Percentiles rank a stretch among this genome's conserved stretches.
These are phyloP conservation scores for Erodium texanum DNA, from an alignment of 441 rosid genomes.

Conservation along the genomic window DNA sequence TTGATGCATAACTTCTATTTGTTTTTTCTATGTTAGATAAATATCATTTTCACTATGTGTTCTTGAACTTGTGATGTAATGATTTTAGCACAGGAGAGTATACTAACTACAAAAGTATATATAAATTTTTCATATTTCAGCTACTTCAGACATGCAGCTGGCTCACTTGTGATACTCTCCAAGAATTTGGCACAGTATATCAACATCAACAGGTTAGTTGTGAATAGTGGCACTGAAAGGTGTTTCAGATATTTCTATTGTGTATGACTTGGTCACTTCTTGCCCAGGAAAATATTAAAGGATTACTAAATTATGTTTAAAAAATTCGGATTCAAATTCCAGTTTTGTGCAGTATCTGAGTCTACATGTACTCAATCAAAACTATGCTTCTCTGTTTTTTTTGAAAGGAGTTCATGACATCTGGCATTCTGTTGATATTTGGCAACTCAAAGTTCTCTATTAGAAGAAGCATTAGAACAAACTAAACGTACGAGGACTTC, in stretches of 20 bases:
- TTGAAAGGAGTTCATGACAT: background rate
- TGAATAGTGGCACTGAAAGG: slow-evolving; percentile 5
- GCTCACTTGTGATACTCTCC: slow-evolving; percentile 65
- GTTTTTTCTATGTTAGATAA: background rate
- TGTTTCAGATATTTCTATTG: background rate
- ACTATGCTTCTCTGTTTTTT: background rate
- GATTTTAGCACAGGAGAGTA: too few species aligned
- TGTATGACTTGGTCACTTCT: background rate
- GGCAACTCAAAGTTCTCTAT: background rate
- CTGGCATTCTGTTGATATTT: background rate
- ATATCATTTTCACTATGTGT: background rate
- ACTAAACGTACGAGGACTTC: background rate
- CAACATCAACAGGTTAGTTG: slow-evolving; percentile 76
- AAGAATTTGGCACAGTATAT: slow-evolving; percentile 82
- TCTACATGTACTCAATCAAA: background rate
- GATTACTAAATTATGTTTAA: too few species aligned
- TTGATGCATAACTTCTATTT: background rate
- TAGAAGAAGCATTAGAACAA: slow-evolving; percentile 1
- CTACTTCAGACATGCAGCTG: slow-evolving; percentile 82
- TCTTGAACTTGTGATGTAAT: slow-evolving; percentile 4
- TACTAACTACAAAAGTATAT: too few species aligned
- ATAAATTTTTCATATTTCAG: slow-evolving; percentile 32
- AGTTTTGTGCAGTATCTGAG: background rate
- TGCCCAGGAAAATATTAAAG: background rate
- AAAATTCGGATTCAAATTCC: background rate